These are phyloP conservation scores for Aspergillus sojae DNA, from an alignment of 2,329 filamentous ascomycete genomes.

Conservation along the genomic window DNA sequence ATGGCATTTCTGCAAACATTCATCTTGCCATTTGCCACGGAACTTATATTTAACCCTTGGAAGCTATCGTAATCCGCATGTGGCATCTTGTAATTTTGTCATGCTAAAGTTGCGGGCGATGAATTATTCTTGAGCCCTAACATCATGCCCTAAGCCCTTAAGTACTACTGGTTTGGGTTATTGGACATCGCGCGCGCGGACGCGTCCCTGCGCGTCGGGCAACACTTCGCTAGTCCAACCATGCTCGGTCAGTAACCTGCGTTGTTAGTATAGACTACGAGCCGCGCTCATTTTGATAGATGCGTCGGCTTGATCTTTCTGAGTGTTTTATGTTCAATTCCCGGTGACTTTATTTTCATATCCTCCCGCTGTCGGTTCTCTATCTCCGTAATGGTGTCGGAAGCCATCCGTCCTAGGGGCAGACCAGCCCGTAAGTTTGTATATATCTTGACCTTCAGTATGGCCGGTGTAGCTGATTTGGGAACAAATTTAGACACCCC, in stretches of 20 bases:
- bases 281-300: not conserved
- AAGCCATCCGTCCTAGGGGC: constrained; percentile 41
- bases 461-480: not conserved
- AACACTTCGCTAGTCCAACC: constrained; percentile 11
- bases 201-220: constrained; percentile 31
- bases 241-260: not conserved
- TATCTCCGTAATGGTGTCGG: constrained; percentile 35
- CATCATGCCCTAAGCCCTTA: constrained; percentile 37
- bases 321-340: not conserved
- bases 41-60: too few relatives aligned
- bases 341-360: not conserved
- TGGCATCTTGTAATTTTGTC: too few relatives aligned
- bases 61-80: too few relatives aligned
- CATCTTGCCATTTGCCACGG: too few relatives aligned
- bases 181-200: constrained; percentile 18
- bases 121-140: constrained; percentile 12
- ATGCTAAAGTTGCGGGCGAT: too few relatives aligned
- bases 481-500: constrained; percentile 64
- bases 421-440: constrained; percentile 50
- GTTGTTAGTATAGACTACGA: not conserved
- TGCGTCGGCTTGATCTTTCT: not conserved
- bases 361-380: not conserved
- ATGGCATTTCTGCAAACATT: too few relatives aligned
- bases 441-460: not conserved
- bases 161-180: constrained; percentile 27